Evolutionary conservation across 2,329 filamentous ascomycete species (phyloP), one percentile per base, ranked within the genome.

Genomic region (Cordyceps pruinosa): DNA sequence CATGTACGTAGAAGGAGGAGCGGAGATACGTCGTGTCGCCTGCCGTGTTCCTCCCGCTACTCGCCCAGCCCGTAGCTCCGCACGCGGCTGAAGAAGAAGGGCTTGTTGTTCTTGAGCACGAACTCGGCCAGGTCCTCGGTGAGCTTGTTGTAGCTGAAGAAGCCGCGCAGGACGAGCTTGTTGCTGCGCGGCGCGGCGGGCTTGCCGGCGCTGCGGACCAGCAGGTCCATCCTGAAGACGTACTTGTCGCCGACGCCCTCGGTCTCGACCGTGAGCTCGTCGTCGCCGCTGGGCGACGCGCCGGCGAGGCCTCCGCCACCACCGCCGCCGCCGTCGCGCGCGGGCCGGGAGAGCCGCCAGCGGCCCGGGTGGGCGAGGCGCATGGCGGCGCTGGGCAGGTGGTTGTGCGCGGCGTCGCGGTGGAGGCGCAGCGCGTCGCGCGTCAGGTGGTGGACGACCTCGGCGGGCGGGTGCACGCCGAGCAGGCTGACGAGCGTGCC

Each of bases 121-220:
- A 97, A 97, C 72, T 89, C 87, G 4, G 80, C 89, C 88, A 89
- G 94, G 71, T 97, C 92, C 69, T 96, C 91, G 8, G 90, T 96
- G 66, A 96, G 71, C 63, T 83, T 82, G 68, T 97, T 96, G 68
- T 95, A 93, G 73, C 87, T 93, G 83, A 90, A 96, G 69, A 92
- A 97, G 1, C 88, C 87, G 65, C 88, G 87, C 93, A 94, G 99
- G 0, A 77, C 75, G 51, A 99, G 73, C 72, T 95, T 96, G 61
- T 93, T 97, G 66, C 95, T 96, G 68, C 85, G 84, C 0, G 85
- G 76, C 1, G 77, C 75, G 21, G 44, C 55, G 0, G 79, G 80
- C 61, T 79, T 81, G 13, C 83, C 80, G 0, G 86, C 82, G 61
- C 79, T 85, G 1, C 83, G 83, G 30, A 97, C 69, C 6, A 81